Conservation (phyloP, 1,139 yeast genomes). For the Suhomyces maxii region DNA sequence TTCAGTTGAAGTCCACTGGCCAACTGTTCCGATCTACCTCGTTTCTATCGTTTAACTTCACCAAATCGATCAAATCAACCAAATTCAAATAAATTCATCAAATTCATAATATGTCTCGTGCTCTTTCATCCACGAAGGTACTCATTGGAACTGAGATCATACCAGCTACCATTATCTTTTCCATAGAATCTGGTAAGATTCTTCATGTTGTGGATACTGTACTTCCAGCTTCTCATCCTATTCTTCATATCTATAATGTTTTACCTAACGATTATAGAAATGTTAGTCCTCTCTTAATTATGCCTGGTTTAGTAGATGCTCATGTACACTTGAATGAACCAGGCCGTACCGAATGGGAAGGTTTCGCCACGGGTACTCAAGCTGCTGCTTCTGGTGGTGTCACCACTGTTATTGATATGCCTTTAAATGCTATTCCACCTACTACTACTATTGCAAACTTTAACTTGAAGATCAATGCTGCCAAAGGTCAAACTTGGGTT, state of each 20-base stretch:
- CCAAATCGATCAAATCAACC: no score
- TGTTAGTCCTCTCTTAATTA: conserved; percentile 63
- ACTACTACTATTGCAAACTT: conserved; percentile 83
- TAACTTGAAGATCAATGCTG: conserved; percentile 72
- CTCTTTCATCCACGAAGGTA: conserved; percentile 67
- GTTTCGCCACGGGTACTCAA: conserved; percentile 87
- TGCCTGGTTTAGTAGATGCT: conserved; percentile 92
- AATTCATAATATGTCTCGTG: conserved; percentile 48
- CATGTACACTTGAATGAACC: conserved; percentile 95
- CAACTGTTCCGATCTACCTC: no score
- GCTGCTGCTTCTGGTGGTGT: conserved; percentile 96
- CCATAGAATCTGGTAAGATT: conserved; percentile 65
- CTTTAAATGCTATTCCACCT: conserved; percentile 92
- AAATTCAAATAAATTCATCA: background rate
- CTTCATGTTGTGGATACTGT: conserved; percentile 42
- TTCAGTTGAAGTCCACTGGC: no score
- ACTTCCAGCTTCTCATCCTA: conserved; percentile 36
- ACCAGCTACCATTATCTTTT: conserved; percentile 71
- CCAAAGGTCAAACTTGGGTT: conserved; percentile 81
- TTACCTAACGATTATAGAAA: conserved; percentile 44
- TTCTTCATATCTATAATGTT: conserved; percentile 44
- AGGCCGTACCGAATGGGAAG: conserved; percentile 95
- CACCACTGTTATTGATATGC: conserved; percentile 95
- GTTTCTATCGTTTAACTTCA: no score
- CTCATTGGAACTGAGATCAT: conserved; percentile 49